Conservation (phyloP, 495 filamentous ascomycete species). For the Penicillium salamii region DNA sequence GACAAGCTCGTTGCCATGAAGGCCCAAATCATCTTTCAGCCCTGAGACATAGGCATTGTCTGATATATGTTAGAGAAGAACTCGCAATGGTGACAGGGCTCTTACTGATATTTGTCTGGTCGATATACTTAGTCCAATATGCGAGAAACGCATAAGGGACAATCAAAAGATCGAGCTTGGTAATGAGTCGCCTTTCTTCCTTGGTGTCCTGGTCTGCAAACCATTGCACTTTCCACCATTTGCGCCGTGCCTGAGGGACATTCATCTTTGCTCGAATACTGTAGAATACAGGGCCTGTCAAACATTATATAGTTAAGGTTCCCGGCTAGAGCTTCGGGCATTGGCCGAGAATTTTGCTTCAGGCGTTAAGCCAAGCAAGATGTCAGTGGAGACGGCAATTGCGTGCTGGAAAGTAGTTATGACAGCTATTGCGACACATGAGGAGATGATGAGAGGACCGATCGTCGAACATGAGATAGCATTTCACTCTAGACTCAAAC, state of each 20-base stretch:
- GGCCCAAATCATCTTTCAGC: constrained; percentile 23
- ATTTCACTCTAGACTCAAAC: too few species aligned
- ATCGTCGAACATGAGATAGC: not conserved
- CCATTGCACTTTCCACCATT: constrained; percentile 42
- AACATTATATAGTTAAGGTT: not conserved
- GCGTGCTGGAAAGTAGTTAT: constrained; percentile 11
- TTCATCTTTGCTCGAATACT: constrained; percentile 8
- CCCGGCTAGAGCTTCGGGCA: not conserved
- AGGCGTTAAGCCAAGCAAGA: constrained; percentile 5
- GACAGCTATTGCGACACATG: not conserved
- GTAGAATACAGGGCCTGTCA: not conserved
- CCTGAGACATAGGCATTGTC: constrained; percentile 32
- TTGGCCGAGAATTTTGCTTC: not conserved
- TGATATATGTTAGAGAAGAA: constrained; percentile 6
- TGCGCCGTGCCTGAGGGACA: constrained; percentile 20
- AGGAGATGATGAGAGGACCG: not conserved
- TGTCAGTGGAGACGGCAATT: constrained; percentile 17
- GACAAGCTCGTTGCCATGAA: constrained; percentile 48
- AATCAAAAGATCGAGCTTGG: constrained; percentile 44
- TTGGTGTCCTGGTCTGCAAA: constrained; percentile 41
- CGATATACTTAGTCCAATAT: constrained; percentile 49
- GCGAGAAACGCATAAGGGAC: constrained; percentile 40
- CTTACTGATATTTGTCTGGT: constrained; percentile 38
- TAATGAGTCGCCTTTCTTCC: constrained; percentile 39
- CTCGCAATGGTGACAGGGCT: too few species aligned